phyloP scores from a whole-genome alignment of 306 rosid genomes.

The Malus fusca region DNA sequence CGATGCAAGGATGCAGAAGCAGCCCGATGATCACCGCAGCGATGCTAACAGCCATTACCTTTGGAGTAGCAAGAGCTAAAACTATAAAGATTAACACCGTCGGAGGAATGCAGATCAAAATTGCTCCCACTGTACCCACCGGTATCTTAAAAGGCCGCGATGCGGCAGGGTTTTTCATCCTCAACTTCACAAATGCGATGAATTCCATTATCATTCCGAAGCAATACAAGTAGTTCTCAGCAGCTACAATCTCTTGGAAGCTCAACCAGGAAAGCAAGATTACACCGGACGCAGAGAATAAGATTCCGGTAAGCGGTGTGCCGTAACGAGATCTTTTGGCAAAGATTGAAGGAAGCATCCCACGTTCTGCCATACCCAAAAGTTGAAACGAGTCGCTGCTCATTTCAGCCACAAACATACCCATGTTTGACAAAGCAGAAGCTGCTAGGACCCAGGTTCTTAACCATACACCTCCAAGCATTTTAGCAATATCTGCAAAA shows the following conservation, averaged over 20 bases:
- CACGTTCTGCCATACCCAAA: constrained; percentile 58
- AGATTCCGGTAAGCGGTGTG: constrained; percentile 47
- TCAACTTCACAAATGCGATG: constrained; percentile 49
- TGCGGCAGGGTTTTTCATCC: constrained; percentile 33
- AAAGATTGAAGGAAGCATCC: constrained; percentile 60
- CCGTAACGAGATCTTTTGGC: constrained; percentile 45
- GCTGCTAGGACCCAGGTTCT: constrained; percentile 54
- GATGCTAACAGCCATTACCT: constrained; percentile 43
- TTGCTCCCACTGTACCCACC: constrained; percentile 42
- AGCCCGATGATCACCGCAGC: constrained; percentile 39
- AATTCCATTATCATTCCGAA: constrained; percentile 72
- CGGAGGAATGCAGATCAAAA: constrained; percentile 50
- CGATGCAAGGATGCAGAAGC: constrained; percentile 40
- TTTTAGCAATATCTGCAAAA: constrained; percentile 47
- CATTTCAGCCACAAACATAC: constrained; percentile 68
- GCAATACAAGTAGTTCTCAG: constrained; percentile 56
- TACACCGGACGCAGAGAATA: constrained; percentile 63
- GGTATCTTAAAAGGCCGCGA: constrained; percentile 50
- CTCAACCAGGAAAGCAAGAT: constrained; percentile 61
- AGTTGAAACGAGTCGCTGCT: constrained; percentile 72
- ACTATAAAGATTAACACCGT: constrained; percentile 46
- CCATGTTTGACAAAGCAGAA: constrained; percentile 68
- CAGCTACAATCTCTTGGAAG: constrained; percentile 71
- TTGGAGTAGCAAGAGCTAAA: constrained; percentile 35
- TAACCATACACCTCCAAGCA: constrained; percentile 55